Evolutionary conservation across 106 monocot genomes (phyloP), one percentile per base, ranked within the genome.

Genomic region (Allium fistulosum): DNA sequence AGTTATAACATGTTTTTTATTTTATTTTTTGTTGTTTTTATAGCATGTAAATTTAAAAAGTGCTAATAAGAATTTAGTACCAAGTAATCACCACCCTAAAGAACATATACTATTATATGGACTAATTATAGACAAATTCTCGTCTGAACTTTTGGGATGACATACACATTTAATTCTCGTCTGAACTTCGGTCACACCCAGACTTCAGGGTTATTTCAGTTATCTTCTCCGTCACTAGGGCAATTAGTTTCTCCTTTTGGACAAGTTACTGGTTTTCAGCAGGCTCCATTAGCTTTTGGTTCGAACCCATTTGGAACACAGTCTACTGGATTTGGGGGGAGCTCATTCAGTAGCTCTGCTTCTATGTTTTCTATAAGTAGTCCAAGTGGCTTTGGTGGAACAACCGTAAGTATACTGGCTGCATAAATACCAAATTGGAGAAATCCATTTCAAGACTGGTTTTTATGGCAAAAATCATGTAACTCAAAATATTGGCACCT

Each of bases 241-340:
- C 81, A 80, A 59, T 69, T 74, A 28, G 73, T 83, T 59, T 85
- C 95, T 3, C 80, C 76, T 66, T 95, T 91, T 79, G 93, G 81
- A 15, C 93, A 93, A 68, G 77, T 80, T 4, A 50, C 80, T 48
- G 81, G 84, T 15, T 87, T 84, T 66, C 82, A 83, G 63, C 81
- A 83, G 49, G 68, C 66, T 45, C 57, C 67, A 17, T 59, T 81
- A 66, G 69, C 22, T 22, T 22, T 22, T 22, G 22, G 22, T 22
- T 0, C 22, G 22, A 22, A 22, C 22, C 22, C 22, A 22, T 22
- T 22, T 22, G 22, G 22, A 22, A 22, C 84, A n/a, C n/a, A 77
- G 55, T 80, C 84, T 13, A 87, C 87, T 70, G 94, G 89, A 9
- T 90, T 88, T 80, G 85, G 90, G 22, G 93, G 89, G 45, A 77